Evolutionary conservation across 164 flowering plant species (phyloP).

Genomic region (Malania oleifera): DNA sequence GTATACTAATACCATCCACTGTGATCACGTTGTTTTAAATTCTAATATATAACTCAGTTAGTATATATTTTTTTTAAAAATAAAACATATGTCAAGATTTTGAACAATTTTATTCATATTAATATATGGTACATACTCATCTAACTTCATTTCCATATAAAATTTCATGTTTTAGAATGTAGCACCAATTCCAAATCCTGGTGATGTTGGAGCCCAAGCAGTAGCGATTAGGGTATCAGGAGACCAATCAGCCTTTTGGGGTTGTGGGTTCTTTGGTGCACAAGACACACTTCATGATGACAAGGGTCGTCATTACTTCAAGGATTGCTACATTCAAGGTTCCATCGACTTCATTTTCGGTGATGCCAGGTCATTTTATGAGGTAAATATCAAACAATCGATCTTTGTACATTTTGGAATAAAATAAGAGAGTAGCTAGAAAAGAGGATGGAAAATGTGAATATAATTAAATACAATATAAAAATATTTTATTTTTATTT

Average conservation of each 20-base stretch:
- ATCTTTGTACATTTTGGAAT: not conserved
- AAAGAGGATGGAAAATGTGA: too few relatives aligned
- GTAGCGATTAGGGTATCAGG: slow-evolving; percentile 82
- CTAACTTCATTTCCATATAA: too few relatives aligned
- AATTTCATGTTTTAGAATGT: slow-evolving; percentile 44
- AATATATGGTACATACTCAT: too few relatives aligned
- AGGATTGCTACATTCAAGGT: slow-evolving; percentile 86
- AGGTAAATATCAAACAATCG: slow-evolving; percentile 34
- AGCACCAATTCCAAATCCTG: slow-evolving; percentile 83
- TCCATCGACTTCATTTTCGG: slow-evolving; percentile 94
- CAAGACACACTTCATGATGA: slow-evolving; percentile 98
- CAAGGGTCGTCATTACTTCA: slow-evolving; percentile 85
- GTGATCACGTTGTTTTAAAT: not conserved
- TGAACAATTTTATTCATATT: not conserved
- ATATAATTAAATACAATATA: too few relatives aligned
- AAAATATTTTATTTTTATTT: too few relatives aligned
- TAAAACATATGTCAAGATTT: too few relatives aligned
- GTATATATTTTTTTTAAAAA: too few relatives aligned
- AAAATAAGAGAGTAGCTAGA: too few relatives aligned
- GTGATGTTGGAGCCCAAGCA: slow-evolving; percentile 82
- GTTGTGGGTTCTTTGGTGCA: slow-evolving; percentile 90
- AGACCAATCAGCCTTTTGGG: slow-evolving; percentile 82
- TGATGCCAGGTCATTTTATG: slow-evolving; percentile 71
- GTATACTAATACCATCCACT: too few relatives aligned
- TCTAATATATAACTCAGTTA: not conserved